A percentile compares a stretch with the other conserved stretches of the same genome.
Evolutionary conservation across 352 stramenopile species (phyloP).

Genomic region (Saprolegnia parasitica): DNA sequence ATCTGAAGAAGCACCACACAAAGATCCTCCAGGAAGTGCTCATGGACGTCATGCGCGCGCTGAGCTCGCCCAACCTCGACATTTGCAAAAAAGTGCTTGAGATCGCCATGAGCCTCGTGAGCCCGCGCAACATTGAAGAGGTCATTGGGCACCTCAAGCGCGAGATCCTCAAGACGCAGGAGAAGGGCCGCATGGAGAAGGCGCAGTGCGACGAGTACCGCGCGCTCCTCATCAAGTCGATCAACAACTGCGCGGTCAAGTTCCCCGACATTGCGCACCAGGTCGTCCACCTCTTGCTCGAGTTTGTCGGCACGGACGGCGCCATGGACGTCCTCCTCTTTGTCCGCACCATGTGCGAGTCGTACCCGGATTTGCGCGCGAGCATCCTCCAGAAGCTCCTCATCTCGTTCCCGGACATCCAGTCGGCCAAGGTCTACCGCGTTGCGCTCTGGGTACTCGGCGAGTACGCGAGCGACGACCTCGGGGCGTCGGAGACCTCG

Average conservation of each 20-base stretch:
- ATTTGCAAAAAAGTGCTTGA: constrained; percentile 99
- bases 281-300: constrained; percentile 98
- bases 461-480: constrained; percentile 78
- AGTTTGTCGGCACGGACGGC: constrained; percentile 96
- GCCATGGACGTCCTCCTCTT: constrained; percentile 99
- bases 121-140: constrained; percentile 96
- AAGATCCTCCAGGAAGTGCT: constrained; percentile 98
- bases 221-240: constrained; percentile 96
- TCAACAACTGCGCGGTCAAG: constrained; percentile 96
- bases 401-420: constrained; percentile 91
- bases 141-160: constrained; percentile 90
- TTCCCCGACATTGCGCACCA: constrained; percentile 97
- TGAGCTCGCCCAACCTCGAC: constrained; percentile 96
- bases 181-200: constrained; percentile 89
- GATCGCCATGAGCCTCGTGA: constrained; percentile 97
- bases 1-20: constrained; percentile 95
- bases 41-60: constrained; percentile 98
- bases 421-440: constrained; percentile 93
- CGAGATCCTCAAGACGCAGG: constrained; percentile 88
- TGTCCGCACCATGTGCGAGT: constrained; percentile 97
- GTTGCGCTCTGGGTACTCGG: constrained; percentile 97
- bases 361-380: constrained; percentile 90
- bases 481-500: constrained; percentile 57
- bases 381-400: constrained; percentile 94
- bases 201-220: constrained; percentile 89